Percentiles rank a stretch among this genome's conserved stretches.
These are phyloP conservation scores for Anisodus acutangulus DNA, from an alignment of 257 asterid species.

Conservation along the genomic window DNA sequence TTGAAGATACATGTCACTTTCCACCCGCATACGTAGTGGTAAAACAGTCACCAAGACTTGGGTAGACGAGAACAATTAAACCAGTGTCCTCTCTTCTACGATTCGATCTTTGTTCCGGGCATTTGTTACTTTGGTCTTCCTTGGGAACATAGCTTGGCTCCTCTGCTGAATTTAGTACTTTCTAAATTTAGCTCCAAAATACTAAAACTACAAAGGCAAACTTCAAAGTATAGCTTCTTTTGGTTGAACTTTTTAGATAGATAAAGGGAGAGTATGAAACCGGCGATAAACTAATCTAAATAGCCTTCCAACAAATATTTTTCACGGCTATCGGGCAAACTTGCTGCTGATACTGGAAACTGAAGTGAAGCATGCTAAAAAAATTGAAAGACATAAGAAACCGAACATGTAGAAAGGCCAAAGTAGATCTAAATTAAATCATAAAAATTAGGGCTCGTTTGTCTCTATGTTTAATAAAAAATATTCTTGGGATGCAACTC, in stretches of 20 bases:
- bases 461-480: no score
- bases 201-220: background rate
- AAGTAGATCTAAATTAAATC: background rate
- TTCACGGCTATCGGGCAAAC: background rate
- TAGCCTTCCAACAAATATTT: conserved; percentile 8
- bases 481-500: no score
- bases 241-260: background rate
- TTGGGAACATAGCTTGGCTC: background rate
- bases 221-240: background rate
- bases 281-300: background rate
- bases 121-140: background rate
- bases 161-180: background rate
- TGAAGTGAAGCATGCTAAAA: background rate
- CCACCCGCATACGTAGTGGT: background rate
- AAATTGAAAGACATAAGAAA: background rate
- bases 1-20: background rate
- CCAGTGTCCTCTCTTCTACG: background rate
- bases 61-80: background rate
- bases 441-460: no score
- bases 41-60: background rate
- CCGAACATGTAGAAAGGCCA: background rate
- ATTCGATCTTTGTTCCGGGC: background rate
- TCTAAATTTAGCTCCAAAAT: background rate
- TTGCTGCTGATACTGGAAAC: background rate
- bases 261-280: conserved; percentile 6